A percentile compares a stretch with the other conserved stretches of the same genome.
These are phyloP conservation scores for Eruca vesicaria DNA, from an alignment of 441 rosid species.

Conservation along the genomic window DNA sequence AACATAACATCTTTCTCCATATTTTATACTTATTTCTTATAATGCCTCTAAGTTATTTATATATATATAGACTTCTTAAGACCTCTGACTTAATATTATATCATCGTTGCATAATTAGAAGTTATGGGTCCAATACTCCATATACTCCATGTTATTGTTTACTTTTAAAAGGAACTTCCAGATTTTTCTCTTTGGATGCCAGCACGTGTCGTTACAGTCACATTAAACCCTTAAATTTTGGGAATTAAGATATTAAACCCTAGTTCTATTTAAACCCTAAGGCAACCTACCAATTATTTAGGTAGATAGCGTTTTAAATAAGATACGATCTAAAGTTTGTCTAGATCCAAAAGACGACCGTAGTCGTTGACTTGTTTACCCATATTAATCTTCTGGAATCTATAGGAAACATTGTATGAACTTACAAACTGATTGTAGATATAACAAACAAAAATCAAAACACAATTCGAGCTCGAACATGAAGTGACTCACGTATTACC, in stretches of 20 bases:
- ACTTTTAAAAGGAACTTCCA: neutral
- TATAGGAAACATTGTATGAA: slow-evolving; percentile 22
- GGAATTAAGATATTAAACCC: slow-evolving; percentile 23
- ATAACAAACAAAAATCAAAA: neutral
- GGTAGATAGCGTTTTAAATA: slow-evolving; percentile 25
- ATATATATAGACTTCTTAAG: neutral
- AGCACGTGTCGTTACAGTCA: slow-evolving; percentile 28
- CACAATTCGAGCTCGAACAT: neutral
- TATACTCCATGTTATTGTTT: neutral
- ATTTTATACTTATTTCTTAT: neutral
- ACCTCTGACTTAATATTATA: neutral
- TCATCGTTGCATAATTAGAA: slow-evolving; percentile 7
- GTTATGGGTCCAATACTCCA: slow-evolving; percentile 7
- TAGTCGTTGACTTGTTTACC: slow-evolving; percentile 33
- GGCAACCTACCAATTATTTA: slow-evolving; percentile 27
- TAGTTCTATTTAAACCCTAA: slow-evolving; percentile 19
- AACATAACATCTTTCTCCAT: neutral
- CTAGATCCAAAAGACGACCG: slow-evolving; percentile 21
- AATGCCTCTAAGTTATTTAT: neutral
- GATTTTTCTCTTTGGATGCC: slow-evolving; percentile 14
- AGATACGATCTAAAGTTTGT: slow-evolving; percentile 25
- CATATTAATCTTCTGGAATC: slow-evolving; percentile 18
- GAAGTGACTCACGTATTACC: neutral
- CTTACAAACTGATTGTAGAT: slow-evolving; percentile 15
- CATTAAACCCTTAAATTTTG: slow-evolving; percentile 16